Base-by-base conservation (phyloP, 352 stramenopile species). In the Chrysophaeum taylorii region DNA sequence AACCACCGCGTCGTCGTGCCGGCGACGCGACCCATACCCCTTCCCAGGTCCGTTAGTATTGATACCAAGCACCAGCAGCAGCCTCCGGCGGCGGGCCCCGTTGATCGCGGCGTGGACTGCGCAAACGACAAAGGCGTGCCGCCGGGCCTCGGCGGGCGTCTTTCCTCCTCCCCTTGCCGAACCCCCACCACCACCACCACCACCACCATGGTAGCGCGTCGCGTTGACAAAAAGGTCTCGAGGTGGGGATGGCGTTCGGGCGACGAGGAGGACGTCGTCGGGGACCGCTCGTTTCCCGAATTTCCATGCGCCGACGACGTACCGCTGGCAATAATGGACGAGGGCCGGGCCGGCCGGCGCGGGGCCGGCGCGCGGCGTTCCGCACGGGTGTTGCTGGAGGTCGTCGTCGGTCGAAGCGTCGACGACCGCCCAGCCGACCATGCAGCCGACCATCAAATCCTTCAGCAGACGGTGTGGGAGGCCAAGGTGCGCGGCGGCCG, bases 191-290 rank as follows among this genome's bases (percentile, higher is more conserved):
- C n/a, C n/a, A n/a, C n/a, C n/a, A 9, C 50, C 50, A 9, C 50
- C 50, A 2, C n/a, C 27, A 9, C 23, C 50, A 9, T 7, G 50
- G 50, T 62, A 62, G 27, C 21, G 14, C 5, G 50, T 25, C 25
- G 50, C 50, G 50, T 62, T 62, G 1, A 1, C 9, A 31, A 62
- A 35, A 7, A 62, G 27, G 27, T 62, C 50, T 4, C 2, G n/a
- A 2, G 50, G 50, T 31, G 25, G 7, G n/a, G n/a, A n/a, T n/a
- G n/a, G n/a, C n/a, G n/a, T n/a, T n/a, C n/a, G n/a, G n/a, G n/a
- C n/a, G n/a, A n/a, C n/a, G n/a, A n/a, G n/a, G 18, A 60, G 48
- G 48, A 60, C 33, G 18, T 60, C 48, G 48, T 60, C 48, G 27
- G 23, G n/a, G 15, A 62, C 50, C 25, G 4, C 5, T 9, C 50